These are phyloP conservation scores for peach (Prunus persica) DNA, from an alignment of 306 rosid genomes.

Conservation along the genomic window DNA sequence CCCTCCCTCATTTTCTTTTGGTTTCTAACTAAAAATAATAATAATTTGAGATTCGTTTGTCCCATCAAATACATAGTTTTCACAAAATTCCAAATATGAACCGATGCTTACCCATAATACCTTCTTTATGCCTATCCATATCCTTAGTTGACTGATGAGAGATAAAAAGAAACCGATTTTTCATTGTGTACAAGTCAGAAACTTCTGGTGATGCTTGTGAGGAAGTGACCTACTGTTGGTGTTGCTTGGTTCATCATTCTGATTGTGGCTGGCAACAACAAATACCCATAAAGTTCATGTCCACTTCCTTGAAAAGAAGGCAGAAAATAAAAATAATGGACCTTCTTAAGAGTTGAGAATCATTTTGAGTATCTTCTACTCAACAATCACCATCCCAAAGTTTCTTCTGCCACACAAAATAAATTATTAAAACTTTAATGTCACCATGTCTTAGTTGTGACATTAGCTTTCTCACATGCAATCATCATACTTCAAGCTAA, in stretches of 20 bases:
- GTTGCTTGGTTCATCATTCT: constrained; percentile 13
- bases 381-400: constrained; percentile 22
- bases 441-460: background rate
- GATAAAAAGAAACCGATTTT: background rate
- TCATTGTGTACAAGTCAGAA: background rate
- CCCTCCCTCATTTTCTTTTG: background rate
- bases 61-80: background rate
- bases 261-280: constrained; percentile 2
- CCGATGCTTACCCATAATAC: background rate
- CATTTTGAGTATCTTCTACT: constrained; percentile 23
- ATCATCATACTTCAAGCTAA: constrained; percentile 16
- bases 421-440: background rate
- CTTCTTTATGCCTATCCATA: background rate
- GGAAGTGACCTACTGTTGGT: constrained; percentile 7
- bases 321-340: background rate
- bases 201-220: background rate
- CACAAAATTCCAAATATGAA: background rate
- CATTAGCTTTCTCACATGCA: constrained; percentile 18
- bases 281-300: background rate
- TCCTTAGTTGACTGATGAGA: background rate
- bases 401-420: background rate
- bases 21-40: background rate
- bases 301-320: background rate
- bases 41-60: background rate
- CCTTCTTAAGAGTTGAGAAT: background rate